Conservation (phyloP, 371 early-diverging fungal species). For the Capniomyces stellatus region DNA sequence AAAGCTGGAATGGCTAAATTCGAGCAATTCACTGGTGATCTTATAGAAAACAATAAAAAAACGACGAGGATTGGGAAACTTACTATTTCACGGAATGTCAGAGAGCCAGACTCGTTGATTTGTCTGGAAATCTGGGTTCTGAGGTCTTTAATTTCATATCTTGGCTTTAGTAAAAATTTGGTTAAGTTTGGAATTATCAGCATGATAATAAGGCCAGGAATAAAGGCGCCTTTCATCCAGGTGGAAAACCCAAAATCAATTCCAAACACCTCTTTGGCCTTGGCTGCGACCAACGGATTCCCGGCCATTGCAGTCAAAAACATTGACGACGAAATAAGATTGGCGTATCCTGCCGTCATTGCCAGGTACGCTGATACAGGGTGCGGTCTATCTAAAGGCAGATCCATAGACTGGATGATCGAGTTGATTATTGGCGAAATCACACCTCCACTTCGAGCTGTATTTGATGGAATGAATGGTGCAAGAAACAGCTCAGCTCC, state of each 20-base stretch:
- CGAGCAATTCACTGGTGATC: not conserved
- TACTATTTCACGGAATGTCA: constrained; percentile 7
- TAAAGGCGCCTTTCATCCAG: constrained; percentile 36
- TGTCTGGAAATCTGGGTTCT: constrained; percentile 19
- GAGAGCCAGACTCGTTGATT: constrained; percentile 8
- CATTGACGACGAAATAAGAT: constrained; percentile 42
- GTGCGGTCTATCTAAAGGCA: constrained; percentile 8
- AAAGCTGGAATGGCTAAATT: not conserved
- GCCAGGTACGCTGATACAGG: constrained; percentile 30
- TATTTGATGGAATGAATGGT: constrained; percentile 53
- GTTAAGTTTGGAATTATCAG: constrained; percentile 26
- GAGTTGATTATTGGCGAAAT: constrained; percentile 45
- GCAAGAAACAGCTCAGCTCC: constrained; percentile 34
- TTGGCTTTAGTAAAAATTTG: constrained; percentile 8
- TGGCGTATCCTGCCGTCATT: constrained; percentile 35
- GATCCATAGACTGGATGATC: constrained; percentile 31
- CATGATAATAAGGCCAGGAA: constrained; percentile 29
- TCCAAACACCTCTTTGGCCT: constrained; percentile 29
- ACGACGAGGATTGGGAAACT: too few species aligned
- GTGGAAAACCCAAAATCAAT: constrained; percentile 35
- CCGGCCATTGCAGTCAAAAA: constrained; percentile 52
- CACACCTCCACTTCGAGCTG: constrained; percentile 57
- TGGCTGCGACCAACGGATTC: constrained; percentile 39
- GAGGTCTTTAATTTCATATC: constrained; percentile 15
- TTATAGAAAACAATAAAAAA: not conserved